These are phyloP conservation scores for Coemansia sp. DNA, from an alignment of 192 early-diverging fungal species.

Conservation along the genomic window DNA sequence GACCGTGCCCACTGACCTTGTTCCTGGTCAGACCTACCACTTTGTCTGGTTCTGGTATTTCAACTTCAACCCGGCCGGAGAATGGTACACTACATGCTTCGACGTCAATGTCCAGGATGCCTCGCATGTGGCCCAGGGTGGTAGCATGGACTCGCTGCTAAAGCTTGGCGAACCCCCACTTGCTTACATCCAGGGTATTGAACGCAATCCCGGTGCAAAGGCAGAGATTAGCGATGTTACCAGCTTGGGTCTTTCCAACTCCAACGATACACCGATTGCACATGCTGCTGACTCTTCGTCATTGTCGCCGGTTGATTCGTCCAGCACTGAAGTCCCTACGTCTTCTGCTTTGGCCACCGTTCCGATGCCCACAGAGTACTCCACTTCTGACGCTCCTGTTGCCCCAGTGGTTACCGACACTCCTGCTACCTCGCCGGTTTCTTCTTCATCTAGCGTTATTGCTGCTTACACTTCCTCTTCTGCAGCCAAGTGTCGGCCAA, in stretches of 20 bases:
- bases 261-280: background rate
- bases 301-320: background rate
- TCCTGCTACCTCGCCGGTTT: no score
- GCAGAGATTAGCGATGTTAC: slow-evolving; percentile 22
- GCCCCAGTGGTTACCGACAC: background rate
- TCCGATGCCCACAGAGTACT: slow-evolving; percentile 1
- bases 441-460: background rate
- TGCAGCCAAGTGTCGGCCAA: slow-evolving; percentile 11
- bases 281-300: background rate
- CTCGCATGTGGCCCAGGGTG: slow-evolving; percentile 23
- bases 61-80: slow-evolving; percentile 59
- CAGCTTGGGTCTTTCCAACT: background rate
- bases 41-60: slow-evolving; percentile 67
- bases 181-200: slow-evolving; percentile 21
- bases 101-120: slow-evolving; percentile 41
- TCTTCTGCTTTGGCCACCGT: background rate
- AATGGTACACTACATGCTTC: slow-evolving; percentile 67
- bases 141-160: slow-evolving; percentile 14
- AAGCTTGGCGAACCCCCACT: slow-evolving; percentile 16
- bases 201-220: no score
- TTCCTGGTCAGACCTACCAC: slow-evolving; percentile 52
- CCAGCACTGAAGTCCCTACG: background rate
- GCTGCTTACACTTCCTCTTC: background rate
- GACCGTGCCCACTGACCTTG: slow-evolving; percentile 54
- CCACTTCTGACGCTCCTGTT: slow-evolving; percentile 1